A percentile compares a stretch with the other conserved stretches of the same genome.
Evolutionary conservation across 345 rosid species (phyloP).

Genomic region (Euphorbia lathyris): DNA sequence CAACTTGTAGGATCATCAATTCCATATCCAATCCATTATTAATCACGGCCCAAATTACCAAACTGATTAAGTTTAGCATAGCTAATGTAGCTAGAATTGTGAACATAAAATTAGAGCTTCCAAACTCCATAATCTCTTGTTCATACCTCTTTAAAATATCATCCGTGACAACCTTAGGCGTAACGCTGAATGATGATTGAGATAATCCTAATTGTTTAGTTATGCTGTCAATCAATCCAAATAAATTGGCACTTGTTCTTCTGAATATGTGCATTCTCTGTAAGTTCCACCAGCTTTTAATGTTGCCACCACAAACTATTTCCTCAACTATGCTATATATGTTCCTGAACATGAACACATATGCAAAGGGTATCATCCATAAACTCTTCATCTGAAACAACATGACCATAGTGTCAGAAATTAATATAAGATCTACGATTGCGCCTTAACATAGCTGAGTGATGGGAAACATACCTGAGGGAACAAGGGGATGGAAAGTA

Average conservation of each 20-base stretch:
- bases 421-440: too few relatives aligned
- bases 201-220: slow-evolving; percentile 33
- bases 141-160: slow-evolving; percentile 36
- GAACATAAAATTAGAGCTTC: slow-evolving; percentile 34
- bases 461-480: slow-evolving; percentile 29
- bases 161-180: slow-evolving; percentile 31
- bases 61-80: slow-evolving; percentile 37
- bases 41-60: slow-evolving; percentile 15
- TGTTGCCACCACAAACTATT: background rate
- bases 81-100: slow-evolving; percentile 35
- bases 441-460: too few relatives aligned
- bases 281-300: slow-evolving; percentile 40
- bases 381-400: slow-evolving; percentile 16
- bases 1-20: slow-evolving; percentile 16
- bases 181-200: slow-evolving; percentile 31
- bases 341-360: slow-evolving; percentile 14
- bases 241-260: slow-evolving; percentile 30
- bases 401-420: too few relatives aligned
- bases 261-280: slow-evolving; percentile 36
- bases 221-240: slow-evolving; percentile 29
- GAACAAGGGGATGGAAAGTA: slow-evolving; percentile 38
- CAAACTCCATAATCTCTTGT: slow-evolving; percentile 42
- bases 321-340: slow-evolving; percentile 16
- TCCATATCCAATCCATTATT: background rate
- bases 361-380: slow-evolving; percentile 23